Evolutionary conservation across 192 early-diverging fungal species (phyloP).

Genomic region (Lobulomyces angularis): DNA sequence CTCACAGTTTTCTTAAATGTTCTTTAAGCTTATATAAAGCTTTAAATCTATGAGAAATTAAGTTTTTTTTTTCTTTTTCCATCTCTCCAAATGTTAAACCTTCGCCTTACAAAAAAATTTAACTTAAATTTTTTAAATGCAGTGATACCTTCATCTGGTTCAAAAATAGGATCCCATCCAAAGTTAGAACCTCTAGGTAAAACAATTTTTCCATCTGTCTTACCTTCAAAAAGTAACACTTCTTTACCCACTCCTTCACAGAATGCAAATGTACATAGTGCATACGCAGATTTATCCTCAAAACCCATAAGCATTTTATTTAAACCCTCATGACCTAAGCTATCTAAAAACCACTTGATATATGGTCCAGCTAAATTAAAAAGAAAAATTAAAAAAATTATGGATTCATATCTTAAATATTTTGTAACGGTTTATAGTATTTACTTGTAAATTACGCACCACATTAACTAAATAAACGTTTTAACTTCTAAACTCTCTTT

Average conservation of each 20-base stretch:
- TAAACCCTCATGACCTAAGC: slow-evolving; percentile 66
- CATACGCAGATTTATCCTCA: slow-evolving; percentile 77
- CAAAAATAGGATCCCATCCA: slow-evolving; percentile 95
- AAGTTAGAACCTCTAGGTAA: slow-evolving; percentile 72
- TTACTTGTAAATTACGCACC: too few species aligned
- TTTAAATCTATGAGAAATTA: slow-evolving; percentile 75
- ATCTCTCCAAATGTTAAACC: slow-evolving; percentile 74
- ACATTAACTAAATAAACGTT: too few species aligned
- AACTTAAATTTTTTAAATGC: slow-evolving; percentile 27
- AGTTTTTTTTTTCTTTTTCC: slow-evolving; percentile 70
- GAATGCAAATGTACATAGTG: slow-evolving; percentile 85
- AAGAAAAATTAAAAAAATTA: background rate
- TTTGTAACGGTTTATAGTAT: too few species aligned
- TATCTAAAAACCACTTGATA: slow-evolving; percentile 91
- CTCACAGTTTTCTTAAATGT: background rate
- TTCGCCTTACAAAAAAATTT: slow-evolving; percentile 12
- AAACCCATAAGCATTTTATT: slow-evolving; percentile 77
- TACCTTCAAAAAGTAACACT: slow-evolving; percentile 73
- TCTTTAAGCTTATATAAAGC: slow-evolving; percentile 59
- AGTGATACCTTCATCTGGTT: slow-evolving; percentile 60
- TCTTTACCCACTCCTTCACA: slow-evolving; percentile 63
- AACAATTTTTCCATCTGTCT: slow-evolving; percentile 71
- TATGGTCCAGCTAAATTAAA: slow-evolving; percentile 80
- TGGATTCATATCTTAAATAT: too few species aligned
- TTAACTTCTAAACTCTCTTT: too few species aligned